Conservation (phyloP, 2,329 filamentous ascomycete genomes). For the Venturia pyrina region DNA sequence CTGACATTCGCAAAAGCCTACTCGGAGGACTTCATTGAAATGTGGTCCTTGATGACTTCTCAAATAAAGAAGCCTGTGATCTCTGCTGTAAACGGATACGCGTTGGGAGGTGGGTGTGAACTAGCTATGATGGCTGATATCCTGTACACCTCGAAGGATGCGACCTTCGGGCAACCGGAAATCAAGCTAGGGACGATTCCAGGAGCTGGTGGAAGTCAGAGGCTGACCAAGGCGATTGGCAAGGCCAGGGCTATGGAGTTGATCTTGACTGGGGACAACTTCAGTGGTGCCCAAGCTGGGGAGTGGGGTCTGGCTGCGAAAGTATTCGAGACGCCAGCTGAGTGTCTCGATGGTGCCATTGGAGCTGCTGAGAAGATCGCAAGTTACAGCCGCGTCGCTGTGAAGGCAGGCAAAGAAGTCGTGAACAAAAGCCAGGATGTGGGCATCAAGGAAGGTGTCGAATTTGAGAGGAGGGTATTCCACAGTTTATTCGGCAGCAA, state of each 20-base stretch:
- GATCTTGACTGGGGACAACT: conserved; percentile 75
- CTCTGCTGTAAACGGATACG: conserved; percentile 87
- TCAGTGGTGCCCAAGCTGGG: conserved; percentile 74
- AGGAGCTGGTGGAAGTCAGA: conserved; percentile 79
- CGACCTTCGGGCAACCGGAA: conserved; percentile 94
- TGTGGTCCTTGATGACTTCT: conserved; percentile 79
- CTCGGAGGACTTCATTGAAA: conserved; percentile 84
- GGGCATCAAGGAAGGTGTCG: conserved; percentile 76
- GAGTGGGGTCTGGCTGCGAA: conserved; percentile 84
- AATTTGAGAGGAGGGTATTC: conserved; percentile 90
- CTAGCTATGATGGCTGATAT: conserved; percentile 97
- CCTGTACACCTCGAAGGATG: conserved; percentile 74
- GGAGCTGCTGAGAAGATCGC: conserved; percentile 86
- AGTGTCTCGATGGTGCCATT: conserved; percentile 69
- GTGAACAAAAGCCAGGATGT: conserved; percentile 98
- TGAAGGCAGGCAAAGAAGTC: conserved; percentile 91
- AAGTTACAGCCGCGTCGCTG: conserved; percentile 72
- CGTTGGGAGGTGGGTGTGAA: conserved; percentile 90
- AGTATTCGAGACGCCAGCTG: conserved; percentile 69
- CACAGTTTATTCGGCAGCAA: conserved; percentile 86
- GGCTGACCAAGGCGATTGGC: conserved; percentile 44
- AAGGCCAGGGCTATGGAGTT: conserved; percentile 82
- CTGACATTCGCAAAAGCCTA: conserved; percentile 85
- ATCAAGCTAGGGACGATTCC: conserved; percentile 91
- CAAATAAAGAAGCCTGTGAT: conserved; percentile 89